These are phyloP conservation scores for Penstemon newberryi DNA, from an alignment of 257 asterid species.

Conservation along the genomic window DNA sequence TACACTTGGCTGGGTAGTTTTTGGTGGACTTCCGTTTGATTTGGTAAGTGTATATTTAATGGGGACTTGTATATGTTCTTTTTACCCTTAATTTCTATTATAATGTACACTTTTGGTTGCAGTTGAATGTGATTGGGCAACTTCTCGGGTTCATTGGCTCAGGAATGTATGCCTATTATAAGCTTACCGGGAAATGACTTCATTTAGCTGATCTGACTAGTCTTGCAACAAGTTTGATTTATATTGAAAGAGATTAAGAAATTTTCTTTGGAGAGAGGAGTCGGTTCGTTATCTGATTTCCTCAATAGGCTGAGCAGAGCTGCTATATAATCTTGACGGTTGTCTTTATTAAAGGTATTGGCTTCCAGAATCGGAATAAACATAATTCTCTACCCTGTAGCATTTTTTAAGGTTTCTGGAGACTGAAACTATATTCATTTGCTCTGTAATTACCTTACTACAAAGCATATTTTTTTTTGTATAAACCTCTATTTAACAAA, in stretches of 20 bases:
- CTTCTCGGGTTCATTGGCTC: conserved; percentile 78
- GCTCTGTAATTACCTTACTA: too few relatives aligned
- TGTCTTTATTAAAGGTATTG: conserved; percentile 4
- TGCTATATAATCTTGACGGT: too few relatives aligned
- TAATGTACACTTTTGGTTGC: conserved; percentile 31
- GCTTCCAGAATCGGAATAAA: conserved; percentile 2
- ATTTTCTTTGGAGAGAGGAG: too few relatives aligned
- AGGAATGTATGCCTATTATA: conserved; percentile 68
- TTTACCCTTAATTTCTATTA: background rate
- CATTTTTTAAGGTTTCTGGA: conserved; percentile 6
- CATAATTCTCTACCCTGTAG: background rate
- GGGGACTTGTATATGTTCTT: background rate
- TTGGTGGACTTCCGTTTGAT: conserved; percentile 94
- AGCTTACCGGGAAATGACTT: conserved; percentile 64
- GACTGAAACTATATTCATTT: background rate
- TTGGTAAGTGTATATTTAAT: conserved; percentile 46
- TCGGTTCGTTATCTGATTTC: too few relatives aligned
- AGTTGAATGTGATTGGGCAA: conserved; percentile 83
- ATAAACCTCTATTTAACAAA: too few relatives aligned
- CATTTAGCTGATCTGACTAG: conserved; percentile 3
- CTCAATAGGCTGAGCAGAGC: too few relatives aligned
- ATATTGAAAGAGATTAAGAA: too few relatives aligned
- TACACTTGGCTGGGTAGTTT: conserved; percentile 74
- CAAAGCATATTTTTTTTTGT: too few relatives aligned
- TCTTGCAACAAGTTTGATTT: conserved; percentile 13